Conservation (phyloP, 257 asterid species). For the Nicotiana tabacum region DNA sequence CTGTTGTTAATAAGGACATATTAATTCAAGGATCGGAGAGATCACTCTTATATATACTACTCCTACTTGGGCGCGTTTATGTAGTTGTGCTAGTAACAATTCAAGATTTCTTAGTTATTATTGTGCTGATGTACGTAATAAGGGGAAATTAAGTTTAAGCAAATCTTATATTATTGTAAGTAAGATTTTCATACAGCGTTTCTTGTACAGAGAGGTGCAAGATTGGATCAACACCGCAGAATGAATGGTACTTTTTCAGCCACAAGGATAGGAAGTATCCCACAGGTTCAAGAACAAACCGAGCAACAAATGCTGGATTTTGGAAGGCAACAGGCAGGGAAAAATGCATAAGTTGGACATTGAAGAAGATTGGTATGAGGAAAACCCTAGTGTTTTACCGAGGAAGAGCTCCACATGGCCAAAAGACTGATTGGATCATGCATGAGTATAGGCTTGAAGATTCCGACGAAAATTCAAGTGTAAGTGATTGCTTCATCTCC, state of each 20-base stretch:
- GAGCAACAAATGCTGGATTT: slow-evolving; percentile 86
- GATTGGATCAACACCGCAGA: slow-evolving; percentile 89
- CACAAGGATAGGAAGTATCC: slow-evolving; percentile 96
- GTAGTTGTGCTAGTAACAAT: too few relatives aligned
- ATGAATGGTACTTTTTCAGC: slow-evolving; percentile 92
- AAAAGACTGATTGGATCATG: slow-evolving; percentile 92
- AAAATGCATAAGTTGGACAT: slow-evolving; percentile 73
- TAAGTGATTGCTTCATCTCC: slow-evolving; percentile 7
- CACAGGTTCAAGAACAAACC: slow-evolving; percentile 76
- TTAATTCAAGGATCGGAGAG: too few relatives aligned
- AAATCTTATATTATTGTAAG: too few relatives aligned
- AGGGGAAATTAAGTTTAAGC: too few relatives aligned
- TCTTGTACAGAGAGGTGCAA: slow-evolving; percentile 50
- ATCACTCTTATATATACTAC: too few relatives aligned
- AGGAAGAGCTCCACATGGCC: slow-evolving; percentile 95
- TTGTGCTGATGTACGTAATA: too few relatives aligned
- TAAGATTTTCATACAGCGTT: too few relatives aligned
- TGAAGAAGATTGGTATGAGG: slow-evolving; percentile 80
- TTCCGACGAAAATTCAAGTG: slow-evolving; percentile 31
- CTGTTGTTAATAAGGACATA: too few relatives aligned
- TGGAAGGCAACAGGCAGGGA: slow-evolving; percentile 97
- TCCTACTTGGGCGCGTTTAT: too few relatives aligned
- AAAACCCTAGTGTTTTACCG: slow-evolving; percentile 87
- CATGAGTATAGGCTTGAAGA: slow-evolving; percentile 84
- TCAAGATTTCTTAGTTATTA: too few relatives aligned